Base-by-base conservation (phyloP, 2,329 filamentous ascomycete species). In the Fusarium oligoseptatum region DNA sequence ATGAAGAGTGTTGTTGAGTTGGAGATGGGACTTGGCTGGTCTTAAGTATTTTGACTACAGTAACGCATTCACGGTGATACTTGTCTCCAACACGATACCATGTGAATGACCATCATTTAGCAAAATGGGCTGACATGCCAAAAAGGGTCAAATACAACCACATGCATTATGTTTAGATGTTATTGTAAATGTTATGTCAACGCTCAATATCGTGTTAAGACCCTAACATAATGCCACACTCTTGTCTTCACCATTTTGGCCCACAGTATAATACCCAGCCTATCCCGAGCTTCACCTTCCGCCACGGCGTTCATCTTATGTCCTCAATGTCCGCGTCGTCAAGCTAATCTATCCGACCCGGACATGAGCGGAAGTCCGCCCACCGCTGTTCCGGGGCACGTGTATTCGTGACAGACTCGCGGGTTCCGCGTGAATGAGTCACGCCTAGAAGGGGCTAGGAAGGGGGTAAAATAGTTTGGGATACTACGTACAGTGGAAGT, bases 21-120 rank as follows among this genome's bases (percentile, higher is more conserved):
- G 37, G 36, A n/a, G 37, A 45, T 22, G 43, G 24, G 48, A 55
- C n/a, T 8, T 37, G n/a, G 17, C 6, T 22, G 41, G 17, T 36
- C 32, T 72, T 76, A 68, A 66, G 45, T 76, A 72, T 14, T 27
- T 48, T 20, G n/a, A 55, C 24, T 4, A 29, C 10, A 14, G 48
- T 17, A 32, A 32, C 17, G 48, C 3, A 55, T 55, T 55, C 48
- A 55, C 48, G 48, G 27, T 20, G 27, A 55, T 55, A 55, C 27
- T 20, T 34, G 24, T 29, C 48, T 55, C 48, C 27, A 55, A 32
- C 9, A 17, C 17, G n/a, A 20, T 17, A 55, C 11, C 27, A 55
- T 17, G n/a, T 27, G 43, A 27, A 12, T 20, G 41, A 39, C 17
- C 37, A n/a, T n/a, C 17, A 10, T 39, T 39, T n/a, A 39, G 2